Evolutionary conservation across 176 grass and related monocot genomes (phyloP).

Genomic region (Stipa capillata): DNA sequence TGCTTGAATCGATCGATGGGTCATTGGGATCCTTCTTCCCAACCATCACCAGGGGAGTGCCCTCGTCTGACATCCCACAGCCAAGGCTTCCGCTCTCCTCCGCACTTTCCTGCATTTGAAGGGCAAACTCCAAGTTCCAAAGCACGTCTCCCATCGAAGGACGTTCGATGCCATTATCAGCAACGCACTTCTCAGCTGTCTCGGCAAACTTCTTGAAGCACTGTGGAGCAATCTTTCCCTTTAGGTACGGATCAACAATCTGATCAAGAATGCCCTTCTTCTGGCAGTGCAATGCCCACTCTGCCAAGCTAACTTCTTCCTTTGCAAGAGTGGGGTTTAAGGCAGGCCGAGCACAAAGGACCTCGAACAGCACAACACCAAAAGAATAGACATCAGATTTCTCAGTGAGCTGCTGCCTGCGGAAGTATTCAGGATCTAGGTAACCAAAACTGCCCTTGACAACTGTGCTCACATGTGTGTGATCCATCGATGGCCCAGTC

Average conservation of each 20-base stretch:
- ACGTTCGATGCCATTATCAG: conserved; percentile 61
- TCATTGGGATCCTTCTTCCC: conserved; percentile 73
- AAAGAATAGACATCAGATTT: conserved; percentile 98
- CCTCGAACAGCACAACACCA: conserved; percentile 90
- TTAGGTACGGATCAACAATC: conserved; percentile 77
- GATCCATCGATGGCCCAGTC: conserved; percentile 79
- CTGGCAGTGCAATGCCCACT: conserved; percentile 90
- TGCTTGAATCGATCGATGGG: conserved; percentile 54
- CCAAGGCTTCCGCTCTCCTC: conserved; percentile 72
- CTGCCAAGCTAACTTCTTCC: conserved; percentile 95
- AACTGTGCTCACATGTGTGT: conserved; percentile 96
- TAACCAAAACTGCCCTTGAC: conserved; percentile 99
- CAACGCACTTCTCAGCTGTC: conserved; percentile 91
- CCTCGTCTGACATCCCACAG: conserved; percentile 54
- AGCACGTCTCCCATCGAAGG: conserved; percentile 97
- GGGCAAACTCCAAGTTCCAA: conserved; percentile 94
- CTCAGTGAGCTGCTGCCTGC: conserved; percentile 88
- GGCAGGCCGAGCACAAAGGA: conserved; percentile 83
- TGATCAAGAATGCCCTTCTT: conserved; percentile 94
- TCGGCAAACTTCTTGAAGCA: conserved; percentile 96
- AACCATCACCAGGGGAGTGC: conserved; percentile 40
- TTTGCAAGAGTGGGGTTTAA: conserved; percentile 73
- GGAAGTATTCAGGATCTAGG: conserved; percentile 85
- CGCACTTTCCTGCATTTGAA: conserved; percentile 75
- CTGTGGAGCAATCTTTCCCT: conserved; percentile 71